Conservation (phyloP, 768 basidiomycete genomes). For the Russula brevipes region DNA sequence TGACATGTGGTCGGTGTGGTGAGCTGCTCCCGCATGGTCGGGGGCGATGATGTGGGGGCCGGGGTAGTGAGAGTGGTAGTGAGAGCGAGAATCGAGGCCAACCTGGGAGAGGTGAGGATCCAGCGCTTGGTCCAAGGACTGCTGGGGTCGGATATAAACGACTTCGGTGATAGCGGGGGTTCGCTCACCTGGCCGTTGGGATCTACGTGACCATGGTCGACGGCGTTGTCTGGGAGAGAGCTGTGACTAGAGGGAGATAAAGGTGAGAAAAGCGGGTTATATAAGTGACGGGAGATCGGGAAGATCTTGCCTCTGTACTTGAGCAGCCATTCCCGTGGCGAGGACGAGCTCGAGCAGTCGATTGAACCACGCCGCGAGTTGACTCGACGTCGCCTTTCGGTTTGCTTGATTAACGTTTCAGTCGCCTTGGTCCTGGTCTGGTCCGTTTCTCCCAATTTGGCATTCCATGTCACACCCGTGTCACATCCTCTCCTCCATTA, state of each 20-base stretch:
- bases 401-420: conserved; percentile 22
- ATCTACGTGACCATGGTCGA: conserved; percentile 26
- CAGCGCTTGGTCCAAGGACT: conserved; percentile 26
- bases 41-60: conserved; percentile 22
- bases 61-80: conserved; percentile 25
- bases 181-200: conserved; percentile 25
- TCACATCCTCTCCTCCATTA: conserved; percentile 30
- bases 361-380: conserved; percentile 25
- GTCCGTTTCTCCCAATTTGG: conserved; percentile 20
- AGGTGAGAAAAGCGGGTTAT: conserved; percentile 20
- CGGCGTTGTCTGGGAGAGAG: conserved; percentile 24
- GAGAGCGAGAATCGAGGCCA: conserved; percentile 25
- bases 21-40: conserved; percentile 21
- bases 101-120: conserved; percentile 26
- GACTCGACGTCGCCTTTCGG: conserved; percentile 17
- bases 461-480: conserved; percentile 5
- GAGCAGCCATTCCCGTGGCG: conserved; percentile 25
- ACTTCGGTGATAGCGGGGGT: conserved; percentile 11
- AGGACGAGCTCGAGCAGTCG: conserved; percentile 17
- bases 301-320: conserved; percentile 26
- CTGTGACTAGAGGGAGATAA: conserved; percentile 22
- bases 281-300: conserved; percentile 22
- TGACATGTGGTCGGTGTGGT: conserved; percentile 24
- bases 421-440: conserved; percentile 20
- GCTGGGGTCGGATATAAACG: conserved; percentile 16